Base-by-base conservation (phyloP, 805 yeast genomes). In the Lachancea sp. region DNA sequence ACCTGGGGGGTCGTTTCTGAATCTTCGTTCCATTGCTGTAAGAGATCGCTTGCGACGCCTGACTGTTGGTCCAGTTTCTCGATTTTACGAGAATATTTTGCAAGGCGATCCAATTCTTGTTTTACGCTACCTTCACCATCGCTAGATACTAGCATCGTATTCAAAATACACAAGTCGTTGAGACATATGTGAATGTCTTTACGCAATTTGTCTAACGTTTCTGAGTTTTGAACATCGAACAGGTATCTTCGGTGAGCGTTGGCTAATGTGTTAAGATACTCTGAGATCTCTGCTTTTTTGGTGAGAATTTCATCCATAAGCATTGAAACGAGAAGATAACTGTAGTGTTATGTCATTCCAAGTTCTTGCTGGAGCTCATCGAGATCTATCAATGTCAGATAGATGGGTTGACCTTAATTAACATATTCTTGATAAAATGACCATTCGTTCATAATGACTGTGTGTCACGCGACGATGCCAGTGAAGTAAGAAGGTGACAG, bases 161-260 rank as follows among this genome's bases (percentile, higher is more conserved):
- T 60, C 29, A 62, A 37, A 10, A 36, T 52, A 34, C 50, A 50
- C 25, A 60, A 29, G 45, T 63, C 66, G 36, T 58, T 56, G 19
- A 60, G 50, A 36, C 65, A 60, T 3, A 58, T 53, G 30, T 49
- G 40, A 27, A 63, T 57, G 44, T 62, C 64, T 4, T 43, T 53
- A 27, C 67, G 46, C 10, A 60, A 45, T 12, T 38, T 49, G 31
- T 53, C 53, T 37, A 62, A 36, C 22, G 52, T 49, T 12, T 30
- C 32, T 11, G 50, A 41, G 8, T 48, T 44, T 11, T 42, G 40
- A 9, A 53, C 33, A 30, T 50, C 54, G 32, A 55, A 53, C 16
- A 63, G 40, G 1, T 57, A 54, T 8, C 45, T 49, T 33, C 46
- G 46, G 44, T 63, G 66, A 2, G 52, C 45, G 5, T 22, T 47